Evolutionary conservation across 371 early-diverging fungal genomes (phyloP), one percentile per base, ranked within the genome.

Genomic region (Mortierella sp.): DNA sequence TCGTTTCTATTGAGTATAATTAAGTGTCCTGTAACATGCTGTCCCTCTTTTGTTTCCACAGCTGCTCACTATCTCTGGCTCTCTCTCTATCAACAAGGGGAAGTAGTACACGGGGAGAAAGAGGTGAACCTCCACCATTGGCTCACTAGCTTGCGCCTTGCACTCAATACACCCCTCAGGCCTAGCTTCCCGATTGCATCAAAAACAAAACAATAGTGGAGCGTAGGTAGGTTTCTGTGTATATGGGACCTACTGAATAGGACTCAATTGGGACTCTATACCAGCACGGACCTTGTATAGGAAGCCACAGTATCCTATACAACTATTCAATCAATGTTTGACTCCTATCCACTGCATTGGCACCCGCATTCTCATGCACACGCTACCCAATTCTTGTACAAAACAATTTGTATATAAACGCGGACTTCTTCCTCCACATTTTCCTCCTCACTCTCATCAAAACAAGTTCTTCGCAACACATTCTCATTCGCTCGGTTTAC

Each of bases 381-480:
- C 16, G 28, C 57, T 5, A 55, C 14, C 43, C 16, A 45, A 11
- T 26, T 54, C 18, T 26, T 22, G 26, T 43, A 28, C 22, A n/a
- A n/a, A n/a, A n/a, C 39, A 37, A 22, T 64, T 51, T 18, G 54
- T 52, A 64, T 64, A 64, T 54, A 64, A 16, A 14, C 0, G 39
- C 54, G 30, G 5, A 3, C 18, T 28, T 35, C 24, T 30, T 52
- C 45, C 26, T 54, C 54, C 54, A 35, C 28, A 51, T 30, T 51
- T 54, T 54, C n/a, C 49, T 16, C 2, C 24, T 35, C 22, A 32
- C 37, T 14, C 40, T 51, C 39, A 26, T 69, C 68, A 22, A 11
- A 22, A 37, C 57, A 5, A 67, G 35, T 20, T 57, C 57, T 26
- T 57, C 47, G 28, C 58, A 55, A 45, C 68, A 26, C 37, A 18